These are phyloP conservation scores for Datura wrightii DNA, from an alignment of 257 asterid genomes.

Conservation along the genomic window DNA sequence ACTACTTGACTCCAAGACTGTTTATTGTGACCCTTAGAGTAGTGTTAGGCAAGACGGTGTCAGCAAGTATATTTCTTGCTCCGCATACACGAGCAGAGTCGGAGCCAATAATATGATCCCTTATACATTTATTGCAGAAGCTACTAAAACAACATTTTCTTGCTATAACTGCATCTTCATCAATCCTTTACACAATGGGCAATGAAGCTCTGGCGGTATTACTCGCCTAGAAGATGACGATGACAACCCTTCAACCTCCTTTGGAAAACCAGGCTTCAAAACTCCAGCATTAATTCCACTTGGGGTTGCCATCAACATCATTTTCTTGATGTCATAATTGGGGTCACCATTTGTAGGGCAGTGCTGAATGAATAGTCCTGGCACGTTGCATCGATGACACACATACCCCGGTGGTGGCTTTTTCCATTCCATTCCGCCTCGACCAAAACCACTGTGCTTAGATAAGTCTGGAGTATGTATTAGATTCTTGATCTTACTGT, in stretches of 20 bases:
- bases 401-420: slow-evolving; percentile 87
- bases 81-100: slow-evolving; percentile 80
- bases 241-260: slow-evolving; percentile 75
- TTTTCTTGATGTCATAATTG: slow-evolving; percentile 77
- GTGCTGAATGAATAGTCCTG: slow-evolving; percentile 92
- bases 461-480: slow-evolving; percentile 65
- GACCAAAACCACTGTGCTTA: slow-evolving; percentile 69
- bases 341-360: slow-evolving; percentile 99
- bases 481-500: slow-evolving; percentile 56
- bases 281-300: slow-evolving; percentile 80
- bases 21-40: slow-evolving; percentile 84
- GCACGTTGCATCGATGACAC: slow-evolving; percentile 94
- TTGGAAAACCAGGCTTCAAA: slow-evolving; percentile 33
- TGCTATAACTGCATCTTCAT: slow-evolving; percentile 20
- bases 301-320: slow-evolving; percentile 83
- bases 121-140: slow-evolving; percentile 61
- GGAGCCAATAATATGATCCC: slow-evolving; percentile 74
- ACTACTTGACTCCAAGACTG: slow-evolving; percentile 77
- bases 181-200: not conserved
- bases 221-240: slow-evolving; percentile 64
- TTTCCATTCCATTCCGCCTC: slow-evolving; percentile 82
- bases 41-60: slow-evolving; percentile 91
- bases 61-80: slow-evolving; percentile 75
- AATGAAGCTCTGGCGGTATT: slow-evolving; percentile 64
- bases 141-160: slow-evolving; percentile 24